Conservation (phyloP, 208 protist genomes). For the Leishmania tropica region DNA sequence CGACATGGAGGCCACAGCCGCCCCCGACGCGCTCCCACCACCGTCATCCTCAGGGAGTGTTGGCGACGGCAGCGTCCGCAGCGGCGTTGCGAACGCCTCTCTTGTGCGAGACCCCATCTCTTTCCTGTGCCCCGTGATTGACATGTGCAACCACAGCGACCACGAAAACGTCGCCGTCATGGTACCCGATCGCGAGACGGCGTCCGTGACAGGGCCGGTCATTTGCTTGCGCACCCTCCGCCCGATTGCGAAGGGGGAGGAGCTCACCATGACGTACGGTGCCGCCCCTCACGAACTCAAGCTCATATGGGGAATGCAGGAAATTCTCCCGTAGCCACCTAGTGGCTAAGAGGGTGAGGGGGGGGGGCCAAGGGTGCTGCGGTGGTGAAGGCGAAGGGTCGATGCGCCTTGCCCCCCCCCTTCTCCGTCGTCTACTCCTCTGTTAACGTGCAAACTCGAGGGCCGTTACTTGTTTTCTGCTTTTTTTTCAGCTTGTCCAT, state of each 20-base stretch:
- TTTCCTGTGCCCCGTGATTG: conserved; percentile 82
- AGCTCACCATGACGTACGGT: conserved; percentile 85
- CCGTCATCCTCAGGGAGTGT: neutral
- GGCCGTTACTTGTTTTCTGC: neutral
- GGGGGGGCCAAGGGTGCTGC: neutral
- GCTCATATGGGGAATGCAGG: conserved; percentile 82
- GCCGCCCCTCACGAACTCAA: conserved; percentile 55
- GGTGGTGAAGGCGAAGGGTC: neutral
- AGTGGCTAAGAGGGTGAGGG: neutral
- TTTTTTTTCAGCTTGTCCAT: neutral
- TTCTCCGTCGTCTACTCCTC: neutral
- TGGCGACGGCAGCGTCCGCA: neutral
- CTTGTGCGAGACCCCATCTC: conserved; percentile 72
- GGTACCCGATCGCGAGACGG: conserved; percentile 44
- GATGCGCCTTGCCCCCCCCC: neutral
- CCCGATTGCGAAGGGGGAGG: conserved; percentile 70
- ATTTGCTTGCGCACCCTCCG: conserved; percentile 75
- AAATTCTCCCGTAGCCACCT: conserved; percentile 39
- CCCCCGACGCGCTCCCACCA: conserved; percentile 14
- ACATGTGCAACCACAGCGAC: conserved; percentile 87
- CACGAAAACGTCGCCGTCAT: conserved; percentile 87
- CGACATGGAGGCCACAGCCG: conserved; percentile 27
- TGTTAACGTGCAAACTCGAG: neutral
- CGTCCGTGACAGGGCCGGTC: conserved; percentile 42
- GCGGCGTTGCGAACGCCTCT: neutral